Base-by-base conservation (phyloP, 495 filamentous ascomycete species). In the Hypoxylon lenormandii region DNA sequence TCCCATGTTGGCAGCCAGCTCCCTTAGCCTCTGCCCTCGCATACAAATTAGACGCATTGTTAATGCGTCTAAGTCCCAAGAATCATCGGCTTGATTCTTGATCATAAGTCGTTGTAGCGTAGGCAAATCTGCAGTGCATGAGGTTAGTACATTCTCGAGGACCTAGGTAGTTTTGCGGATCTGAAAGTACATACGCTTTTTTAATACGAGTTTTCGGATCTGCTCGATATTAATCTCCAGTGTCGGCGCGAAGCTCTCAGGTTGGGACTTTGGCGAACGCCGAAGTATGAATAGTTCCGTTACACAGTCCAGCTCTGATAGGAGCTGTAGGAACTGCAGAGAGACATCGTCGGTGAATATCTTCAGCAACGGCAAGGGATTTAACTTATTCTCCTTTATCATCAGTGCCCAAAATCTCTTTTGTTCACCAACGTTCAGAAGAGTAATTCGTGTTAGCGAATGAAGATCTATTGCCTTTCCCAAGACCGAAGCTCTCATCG, bases 281-380 rank as follows among this genome's bases (percentile, higher is more conserved):
- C 89, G 86, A n/a, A 87, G 74, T 71, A 90, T 64, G 63, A 86
- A 85, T 0, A 89, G 76, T 62, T 89, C 86, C 18, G 81, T 79
- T 13, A 89, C 63, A 58, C 75, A 78, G 8, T 83, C 69, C 10
- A 89, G 81, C 47, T 83, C 78, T 5, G 79, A 74, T 2, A 87
- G 72, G 33, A 86, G 82, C 0, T 73, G 76, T 28, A 88, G 63
- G 55, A 90, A 88, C 0, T 68, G 68, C 10, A 71, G 45, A 1
- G 84, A 83, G 15, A 88, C 85, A 59, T 89, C 83, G 64, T 90
- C 87, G 3, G 86, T 89, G 66, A 84, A 82, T 22, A 90, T 83
- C 51, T 82, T 84, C 37, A 80, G 77, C 12, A 90, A 75, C 5
- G 80, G 75, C 30, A 88, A 74, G 0, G 83, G 82, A 4, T 75